Conservation (phyloP, 129 eudicot species). For the Lactuca saligna region DNA sequence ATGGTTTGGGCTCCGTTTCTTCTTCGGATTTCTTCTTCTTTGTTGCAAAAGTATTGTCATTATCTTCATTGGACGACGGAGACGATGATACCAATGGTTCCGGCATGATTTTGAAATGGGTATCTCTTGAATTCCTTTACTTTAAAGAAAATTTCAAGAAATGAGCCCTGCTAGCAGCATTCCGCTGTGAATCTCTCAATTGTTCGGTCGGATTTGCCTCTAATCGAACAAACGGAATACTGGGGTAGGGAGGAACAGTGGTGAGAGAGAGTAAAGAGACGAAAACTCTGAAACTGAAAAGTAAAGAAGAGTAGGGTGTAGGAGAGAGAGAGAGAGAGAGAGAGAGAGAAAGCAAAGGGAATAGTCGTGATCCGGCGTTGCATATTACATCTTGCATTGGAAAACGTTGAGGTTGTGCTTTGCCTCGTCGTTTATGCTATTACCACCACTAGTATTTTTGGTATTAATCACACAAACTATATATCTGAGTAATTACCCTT, state of each 20-base stretch:
- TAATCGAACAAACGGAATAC: constrained; percentile 14
- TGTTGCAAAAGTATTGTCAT: constrained; percentile 12
- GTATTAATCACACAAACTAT: constrained; percentile 1
- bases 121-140: neutral
- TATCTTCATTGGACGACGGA: constrained; percentile 27
- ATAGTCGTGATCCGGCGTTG: constrained; percentile 24
- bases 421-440: constrained; percentile 24
- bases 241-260: constrained; percentile 14
- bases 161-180: constrained; percentile 29
- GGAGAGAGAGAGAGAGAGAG: constrained; percentile 24
- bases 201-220: neutral
- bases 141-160: constrained; percentile 10
- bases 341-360: constrained; percentile 19
- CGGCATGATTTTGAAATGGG: constrained; percentile 41
- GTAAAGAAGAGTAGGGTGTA: constrained; percentile 14
- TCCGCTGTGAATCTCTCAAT: constrained; percentile 11
- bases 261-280: constrained; percentile 30
- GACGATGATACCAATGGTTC: constrained; percentile 35
- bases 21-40: constrained; percentile 43
- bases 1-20: constrained; percentile 28
- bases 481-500: constrained; percentile 6
- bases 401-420: constrained; percentile 29
- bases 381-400: constrained; percentile 30
- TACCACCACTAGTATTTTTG: constrained; percentile 17
- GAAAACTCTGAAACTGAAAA: constrained; percentile 31